phyloP scores from a whole-genome alignment of 176 grass and related monocot species.

The Paspalum vaginatum region DNA sequence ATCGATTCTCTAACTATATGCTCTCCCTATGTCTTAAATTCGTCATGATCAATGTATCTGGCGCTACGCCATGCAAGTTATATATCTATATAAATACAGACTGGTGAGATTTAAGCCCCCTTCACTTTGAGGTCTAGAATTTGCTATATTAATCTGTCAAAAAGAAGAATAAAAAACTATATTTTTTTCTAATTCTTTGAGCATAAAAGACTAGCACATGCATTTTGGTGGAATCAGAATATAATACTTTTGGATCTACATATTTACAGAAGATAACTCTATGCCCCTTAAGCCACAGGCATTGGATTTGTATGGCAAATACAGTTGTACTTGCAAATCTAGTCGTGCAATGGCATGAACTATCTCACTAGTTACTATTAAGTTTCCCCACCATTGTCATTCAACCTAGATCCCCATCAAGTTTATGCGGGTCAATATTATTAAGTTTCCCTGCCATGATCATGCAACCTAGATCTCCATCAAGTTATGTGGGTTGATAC shows the following conservation, averaged over 20 bases:
- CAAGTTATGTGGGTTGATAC: not conserved
- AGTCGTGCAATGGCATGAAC: not conserved
- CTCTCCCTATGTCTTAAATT: slow-evolving; percentile 36
- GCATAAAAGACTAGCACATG: not conserved
- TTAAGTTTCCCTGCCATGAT: too few species aligned
- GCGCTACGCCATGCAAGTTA: slow-evolving; percentile 13
- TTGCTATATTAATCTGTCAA: not conserved
- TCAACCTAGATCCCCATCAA: slow-evolving; percentile 35
- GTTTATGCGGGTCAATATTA: not conserved
- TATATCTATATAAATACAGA: not conserved
- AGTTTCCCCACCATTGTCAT: slow-evolving; percentile 19
- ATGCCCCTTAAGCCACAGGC: not conserved
- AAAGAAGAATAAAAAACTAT: not conserved
- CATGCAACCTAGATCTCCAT: slow-evolving; percentile 38
- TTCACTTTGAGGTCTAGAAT: not conserved
- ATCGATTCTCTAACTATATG: slow-evolving; percentile 29
- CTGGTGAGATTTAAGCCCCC: not conserved
- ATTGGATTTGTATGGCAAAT: slow-evolving; percentile 3
- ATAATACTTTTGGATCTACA: not conserved
- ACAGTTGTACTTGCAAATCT: not conserved
- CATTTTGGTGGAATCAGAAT: not conserved
- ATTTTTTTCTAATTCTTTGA: not conserved
- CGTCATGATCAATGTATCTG: slow-evolving; percentile 30
- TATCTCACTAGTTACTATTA: not conserved
- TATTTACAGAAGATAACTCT: not conserved